Evolutionary conservation across 164 flowering plant species (phyloP), one percentile per base, ranked within the genome.

Genomic region (grape (Vitis vinifera)): DNA sequence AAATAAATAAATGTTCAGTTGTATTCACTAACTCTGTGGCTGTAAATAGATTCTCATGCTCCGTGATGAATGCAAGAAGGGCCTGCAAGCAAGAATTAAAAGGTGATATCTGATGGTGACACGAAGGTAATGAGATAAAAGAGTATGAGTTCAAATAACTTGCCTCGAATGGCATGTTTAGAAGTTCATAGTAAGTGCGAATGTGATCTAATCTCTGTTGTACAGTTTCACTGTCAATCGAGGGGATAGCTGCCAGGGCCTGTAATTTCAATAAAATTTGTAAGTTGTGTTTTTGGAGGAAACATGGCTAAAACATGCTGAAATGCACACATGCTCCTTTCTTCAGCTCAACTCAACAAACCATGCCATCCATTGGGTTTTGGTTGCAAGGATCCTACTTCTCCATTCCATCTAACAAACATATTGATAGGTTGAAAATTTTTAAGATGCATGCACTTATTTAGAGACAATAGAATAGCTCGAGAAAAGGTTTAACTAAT

Each of bases 241-340:
- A 92, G n/a, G 97, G 93, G 72, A 96, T 87, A 48, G 97, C 99
- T 72, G 97, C 97, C 55, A 96, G 80, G 19, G 98, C 97, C 99
- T 93, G 84, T 31, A 78, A 75, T 61, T 51, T 65, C 51, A 68
- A 51, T 27, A 31, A 29, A 74, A 37, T 58, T 30, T 16, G 8
- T 9, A 10, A 13, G 37, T 4, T 2, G 1, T 17, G 60, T 10
- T 53, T 5, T 14, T 29, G 27, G 16, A 51, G 44, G 19, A 19
- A 2, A 63, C n/a, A 9, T 1, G 2, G n/a, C 4, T 16, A 27
- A 19, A 50, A 30, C 29, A 8, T 55, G 31, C 23, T 49, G 15
- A 50, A 37, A 37, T 37, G 44, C 44, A 37, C 44, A 37, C 44
- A 37, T 23, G 27, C 27, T 23, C 27, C 27, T 23, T 23, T 23